Evolutionary conservation across 805 yeast species (phyloP).

Genomic region (Vanderwaltozyma verrucispora): DNA sequence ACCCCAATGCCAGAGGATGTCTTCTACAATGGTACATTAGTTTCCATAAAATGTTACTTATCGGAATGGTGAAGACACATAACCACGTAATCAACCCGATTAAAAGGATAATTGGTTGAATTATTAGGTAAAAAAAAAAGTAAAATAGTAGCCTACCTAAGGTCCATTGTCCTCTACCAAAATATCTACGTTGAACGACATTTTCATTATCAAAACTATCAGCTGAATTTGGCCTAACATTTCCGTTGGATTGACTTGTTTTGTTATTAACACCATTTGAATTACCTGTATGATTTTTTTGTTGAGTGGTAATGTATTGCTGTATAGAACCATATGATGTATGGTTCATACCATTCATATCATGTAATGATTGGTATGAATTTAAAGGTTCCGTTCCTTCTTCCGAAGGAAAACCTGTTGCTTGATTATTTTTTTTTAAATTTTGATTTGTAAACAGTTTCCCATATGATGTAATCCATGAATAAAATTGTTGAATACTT

Average conservation of each 20-base stretch:
- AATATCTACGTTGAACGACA: constrained; percentile 37
- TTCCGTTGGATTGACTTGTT: background rate
- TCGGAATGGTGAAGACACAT: constrained; percentile 81
- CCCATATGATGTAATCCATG: constrained; percentile 73
- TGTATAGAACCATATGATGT: constrained; percentile 22
- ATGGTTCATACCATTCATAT: constrained; percentile 8
- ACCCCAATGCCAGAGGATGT: constrained; percentile 83
- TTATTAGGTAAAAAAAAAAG: constrained; percentile 50
- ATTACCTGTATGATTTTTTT: background rate
- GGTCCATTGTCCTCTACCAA: constrained; percentile 92
- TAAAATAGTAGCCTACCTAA: constrained; percentile 73
- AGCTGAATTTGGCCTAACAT: constrained; percentile 11
- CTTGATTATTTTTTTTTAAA: constrained; percentile 14
- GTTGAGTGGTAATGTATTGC: constrained; percentile 19
- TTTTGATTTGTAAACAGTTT: constrained; percentile 34
- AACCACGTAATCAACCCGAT: constrained; percentile 66
- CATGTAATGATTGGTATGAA: constrained; percentile 7
- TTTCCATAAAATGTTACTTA: constrained; percentile 68
- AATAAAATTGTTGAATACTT: constrained; percentile 69
- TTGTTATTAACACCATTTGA: background rate
- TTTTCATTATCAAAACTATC: constrained; percentile 4
- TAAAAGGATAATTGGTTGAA: constrained; percentile 55
- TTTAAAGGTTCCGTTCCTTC: constrained; percentile 3
- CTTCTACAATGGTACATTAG: constrained; percentile 70
- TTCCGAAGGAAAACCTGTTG: constrained; percentile 1